Evolutionary conservation across 2,329 filamentous ascomycete genomes (phyloP).

Genomic region (Fusarium nodosum): DNA sequence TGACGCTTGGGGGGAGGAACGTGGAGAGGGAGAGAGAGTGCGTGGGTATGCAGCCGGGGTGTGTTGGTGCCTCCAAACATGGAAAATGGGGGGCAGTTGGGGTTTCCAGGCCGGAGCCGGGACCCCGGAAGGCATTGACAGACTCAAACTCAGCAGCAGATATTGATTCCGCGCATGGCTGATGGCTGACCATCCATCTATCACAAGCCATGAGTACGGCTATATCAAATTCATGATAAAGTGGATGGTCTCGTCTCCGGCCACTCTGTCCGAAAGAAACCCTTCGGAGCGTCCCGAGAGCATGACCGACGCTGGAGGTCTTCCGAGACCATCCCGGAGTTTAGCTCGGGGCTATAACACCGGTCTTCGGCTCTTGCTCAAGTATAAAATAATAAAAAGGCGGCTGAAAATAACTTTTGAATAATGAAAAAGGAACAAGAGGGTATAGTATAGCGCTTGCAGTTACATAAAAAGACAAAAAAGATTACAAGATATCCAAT

Average conservation of each 20-base stretch:
- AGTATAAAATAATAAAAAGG: constrained; percentile 10
- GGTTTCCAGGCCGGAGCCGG: constrained; percentile 40
- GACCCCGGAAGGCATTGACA: constrained; percentile 39
- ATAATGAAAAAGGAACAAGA: constrained; percentile 26
- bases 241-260: constrained; percentile 19
- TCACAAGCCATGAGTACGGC: background rate
- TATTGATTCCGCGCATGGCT: constrained; percentile 17
- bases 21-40: constrained; percentile 21
- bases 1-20: constrained; percentile 16
- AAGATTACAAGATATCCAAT: constrained; percentile 42
- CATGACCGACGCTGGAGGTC: constrained; percentile 1
- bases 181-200: background rate
- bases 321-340: constrained; percentile 35
- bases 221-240: constrained; percentile 19
- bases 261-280: constrained; percentile 24
- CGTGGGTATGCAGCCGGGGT: constrained; percentile 35
- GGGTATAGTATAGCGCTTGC: constrained; percentile 17
- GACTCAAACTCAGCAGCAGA: constrained; percentile 1
- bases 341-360: constrained; percentile 29
- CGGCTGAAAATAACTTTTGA: constrained; percentile 23
- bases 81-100: constrained; percentile 29
- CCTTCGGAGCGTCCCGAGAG: constrained; percentile 26
- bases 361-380: constrained; percentile 30
- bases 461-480: constrained; percentile 17
- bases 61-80: constrained; percentile 7